Base-by-base conservation (phyloP, 768 basidiomycete species). In the Fomitopsis pulvina region DNA sequence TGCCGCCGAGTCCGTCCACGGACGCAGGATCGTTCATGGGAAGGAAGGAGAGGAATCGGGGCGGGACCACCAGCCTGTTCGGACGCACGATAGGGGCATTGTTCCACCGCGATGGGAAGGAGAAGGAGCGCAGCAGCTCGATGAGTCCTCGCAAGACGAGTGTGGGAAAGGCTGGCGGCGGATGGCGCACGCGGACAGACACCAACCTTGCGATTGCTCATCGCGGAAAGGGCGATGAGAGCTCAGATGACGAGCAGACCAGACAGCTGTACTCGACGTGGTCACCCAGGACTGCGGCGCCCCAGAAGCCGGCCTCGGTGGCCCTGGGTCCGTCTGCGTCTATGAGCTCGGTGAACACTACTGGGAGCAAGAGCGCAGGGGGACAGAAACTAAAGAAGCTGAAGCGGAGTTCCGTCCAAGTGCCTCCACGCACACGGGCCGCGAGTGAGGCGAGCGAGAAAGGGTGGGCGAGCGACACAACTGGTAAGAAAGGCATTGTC, bases 81-180 rank as follows among this genome's bases (percentile, higher is more conserved):
- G 75, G 53, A 16, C 20, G 73, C 26, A 73, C 74, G 34, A 56
- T 80, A 45, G 69, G 68, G 9, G 72, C 71, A 10, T 60, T 79
- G 16, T 80, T 81, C 59, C 60, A 64, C 16, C 34, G 34, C 18
- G 22, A 45, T 1, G 40, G 40, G 47, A 52, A 47, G 29, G 45
- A 29, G 28, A 41, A 45, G n/a, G 16, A 44, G 9, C 40, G 41
- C 18, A 40, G 42, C 6, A 30, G 45, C 4, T 38, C 46, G n/a
- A 45, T 48, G 18, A 51, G 38, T 18, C 28, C 24, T n/a, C 21
- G 30, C 21, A 18, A 48, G 39, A 45, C 41, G 14, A 28, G 25
- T 29, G 48, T 47, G 34, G 50, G 50, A 14, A 22, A 44, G 14
- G 45, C 49, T 43, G 26, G 56, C 7, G 24, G 49, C 1, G 51